phyloP scores from a whole-genome alignment of 352 stramenopile species.

The Globisporangium paroecandrum region DNA sequence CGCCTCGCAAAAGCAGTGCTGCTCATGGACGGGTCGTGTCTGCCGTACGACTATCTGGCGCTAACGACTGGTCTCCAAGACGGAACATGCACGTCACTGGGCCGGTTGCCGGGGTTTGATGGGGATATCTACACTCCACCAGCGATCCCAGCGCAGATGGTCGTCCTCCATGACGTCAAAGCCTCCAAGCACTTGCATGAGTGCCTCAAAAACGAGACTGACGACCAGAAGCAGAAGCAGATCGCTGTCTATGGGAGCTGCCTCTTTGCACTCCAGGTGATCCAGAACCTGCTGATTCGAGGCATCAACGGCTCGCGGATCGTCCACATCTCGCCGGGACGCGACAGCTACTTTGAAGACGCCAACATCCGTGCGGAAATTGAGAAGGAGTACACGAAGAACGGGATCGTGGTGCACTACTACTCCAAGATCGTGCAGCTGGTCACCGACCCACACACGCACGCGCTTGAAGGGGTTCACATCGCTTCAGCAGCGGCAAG shows the following conservation, averaged over 20 bases:
- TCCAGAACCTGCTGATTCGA: slow-evolving; percentile 47
- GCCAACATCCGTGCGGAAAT: slow-evolving; percentile 50
- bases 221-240: slow-evolving; percentile 15
- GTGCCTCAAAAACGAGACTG: slow-evolving; percentile 9
- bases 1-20: slow-evolving; percentile 61
- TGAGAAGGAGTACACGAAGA: slow-evolving; percentile 44
- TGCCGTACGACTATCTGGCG: slow-evolving; percentile 84
- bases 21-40: slow-evolving; percentile 73
- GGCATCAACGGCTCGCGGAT: slow-evolving; percentile 45
- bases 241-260: slow-evolving; percentile 67
- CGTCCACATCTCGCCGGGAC: slow-evolving; percentile 47
- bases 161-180: slow-evolving; percentile 21
- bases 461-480: slow-evolving; percentile 46
- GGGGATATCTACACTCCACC: slow-evolving; percentile 31
- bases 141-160: slow-evolving; percentile 17
- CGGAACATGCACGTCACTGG: slow-evolving; percentile 43
- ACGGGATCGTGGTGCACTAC: slow-evolving; percentile 36
- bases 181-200: slow-evolving; percentile 20
- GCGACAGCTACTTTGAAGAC: slow-evolving; percentile 61
- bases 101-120: slow-evolving; percentile 33
- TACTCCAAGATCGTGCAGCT: slow-evolving; percentile 49
- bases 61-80: slow-evolving; percentile 76
- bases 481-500: slow-evolving; percentile 17
- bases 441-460: slow-evolving; percentile 26
- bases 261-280: slow-evolving; percentile 63